Base-by-base conservation (phyloP, 2,329 filamentous ascomycete species). In the Plenodomus tracheiphilus region DNA sequence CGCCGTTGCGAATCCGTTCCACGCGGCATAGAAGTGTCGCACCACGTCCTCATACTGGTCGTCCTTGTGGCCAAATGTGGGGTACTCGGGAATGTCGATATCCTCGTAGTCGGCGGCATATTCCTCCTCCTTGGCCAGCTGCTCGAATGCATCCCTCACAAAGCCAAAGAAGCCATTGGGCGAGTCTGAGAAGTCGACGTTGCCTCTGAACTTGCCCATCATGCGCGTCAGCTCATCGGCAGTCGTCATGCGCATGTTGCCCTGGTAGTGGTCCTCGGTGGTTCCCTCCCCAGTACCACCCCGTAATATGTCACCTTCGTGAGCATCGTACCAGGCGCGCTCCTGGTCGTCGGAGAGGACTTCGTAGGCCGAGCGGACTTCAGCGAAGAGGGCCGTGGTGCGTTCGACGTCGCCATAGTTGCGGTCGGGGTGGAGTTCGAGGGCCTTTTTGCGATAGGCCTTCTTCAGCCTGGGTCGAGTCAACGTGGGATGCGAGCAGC, bases 281-380 rank as follows among this genome's bases (percentile, higher is more conserved):
- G 50, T 72, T 17, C 58, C 65, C 20, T 72, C 76, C 25, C 77
- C 77, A 45, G 85, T 83, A 48, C 83, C 80, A 34, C 86, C 87
- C 22, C 83, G 82, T 54, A 97, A 76, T 53, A 97, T 95, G 42
- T 88, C 85, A 60, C 91, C 86, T 52, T 91, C 87, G 69, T 99
- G 94, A 2, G 91, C 91, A 74, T 99, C 93, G 75, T 99, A 99
- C 94, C 94, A 99, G 25, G 92, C 88, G 61, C 94, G 85, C 72
- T 99, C 94, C 70, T 99, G 93, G 10, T 91, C 86, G 70, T 99
- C 94, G 1, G 92, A 96, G 1, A 99, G 82, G n/a, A 99, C 85
- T 71, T 97, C 91, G 70, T 99, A 96, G 39, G 94, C 94, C 30
- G 91, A 83, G 71, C 97, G 93, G 21, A 97, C 81, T 68, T 97